phyloP scores from a whole-genome alignment of 2,329 filamentous ascomycete species.

The Nothophoma quercina region DNA sequence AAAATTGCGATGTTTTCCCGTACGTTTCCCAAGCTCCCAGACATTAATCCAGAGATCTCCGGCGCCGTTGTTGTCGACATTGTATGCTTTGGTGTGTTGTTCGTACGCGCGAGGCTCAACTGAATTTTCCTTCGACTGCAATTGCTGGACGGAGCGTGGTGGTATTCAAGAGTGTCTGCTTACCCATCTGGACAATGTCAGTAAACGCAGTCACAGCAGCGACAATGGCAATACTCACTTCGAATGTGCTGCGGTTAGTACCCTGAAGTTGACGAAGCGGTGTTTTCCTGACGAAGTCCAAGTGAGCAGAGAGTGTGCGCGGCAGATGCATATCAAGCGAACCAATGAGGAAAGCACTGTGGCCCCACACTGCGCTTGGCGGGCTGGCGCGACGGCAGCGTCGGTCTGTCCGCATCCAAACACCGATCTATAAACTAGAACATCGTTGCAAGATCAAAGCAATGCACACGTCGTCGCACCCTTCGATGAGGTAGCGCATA shows the following conservation, averaged over 20 bases:
- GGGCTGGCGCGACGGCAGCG: constrained; percentile 7
- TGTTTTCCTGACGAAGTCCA: constrained; percentile 29
- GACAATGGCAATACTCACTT: constrained; percentile 53
- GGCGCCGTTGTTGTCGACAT: not conserved
- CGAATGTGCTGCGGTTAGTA: constrained; percentile 60
- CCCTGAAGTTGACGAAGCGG: constrained; percentile 43
- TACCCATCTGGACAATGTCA: constrained; percentile 66
- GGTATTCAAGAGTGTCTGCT: constrained; percentile 54
- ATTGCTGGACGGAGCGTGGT: constrained; percentile 41
- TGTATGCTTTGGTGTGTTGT: constrained; percentile 8
- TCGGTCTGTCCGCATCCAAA: constrained; percentile 7
- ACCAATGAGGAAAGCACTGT: constrained; percentile 19
- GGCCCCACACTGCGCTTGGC: constrained; percentile 12
- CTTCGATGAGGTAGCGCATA: constrained; percentile 13
- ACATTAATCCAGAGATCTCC: not conserved
- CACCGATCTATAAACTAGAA: constrained; percentile 7
- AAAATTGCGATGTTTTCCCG: not conserved
- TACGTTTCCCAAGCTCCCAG: not conserved
- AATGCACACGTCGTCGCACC: constrained; percentile 10
- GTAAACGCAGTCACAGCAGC: constrained; percentile 8
- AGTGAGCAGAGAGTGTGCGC: constrained; percentile 17
- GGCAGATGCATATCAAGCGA: constrained; percentile 36
- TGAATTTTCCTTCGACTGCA: constrained; percentile 41
- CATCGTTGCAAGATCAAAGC: constrained; percentile 5
- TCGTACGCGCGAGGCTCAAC: constrained; percentile 25